Conservation (phyloP, 495 filamentous ascomycete species). For the Bathelium albidoporum region DNA sequence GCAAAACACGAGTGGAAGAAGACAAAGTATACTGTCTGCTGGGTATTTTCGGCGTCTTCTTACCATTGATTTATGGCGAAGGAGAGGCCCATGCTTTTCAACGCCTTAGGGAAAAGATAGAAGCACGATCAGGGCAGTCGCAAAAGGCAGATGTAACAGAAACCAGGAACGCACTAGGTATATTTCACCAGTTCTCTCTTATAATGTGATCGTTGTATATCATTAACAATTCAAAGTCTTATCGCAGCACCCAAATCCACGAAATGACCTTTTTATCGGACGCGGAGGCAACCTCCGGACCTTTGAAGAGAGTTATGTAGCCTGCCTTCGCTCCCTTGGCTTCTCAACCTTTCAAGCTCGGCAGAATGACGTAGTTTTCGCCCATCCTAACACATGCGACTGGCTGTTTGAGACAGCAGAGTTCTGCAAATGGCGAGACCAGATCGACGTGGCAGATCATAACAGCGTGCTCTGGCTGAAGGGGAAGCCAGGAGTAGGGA, state of each 20-base stretch:
- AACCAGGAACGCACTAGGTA: neutral
- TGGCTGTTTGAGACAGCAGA: neutral
- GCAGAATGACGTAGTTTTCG: neutral
- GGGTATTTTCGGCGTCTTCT: constrained; percentile 24
- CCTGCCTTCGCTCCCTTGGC: neutral
- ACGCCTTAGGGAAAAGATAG: constrained; percentile 22
- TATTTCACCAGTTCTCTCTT: neutral
- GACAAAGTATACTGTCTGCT: constrained; percentile 26
- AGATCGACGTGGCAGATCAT: neutral
- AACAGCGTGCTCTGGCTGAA: neutral
- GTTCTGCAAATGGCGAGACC: neutral
- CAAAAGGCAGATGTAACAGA: neutral
- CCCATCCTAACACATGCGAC: neutral
- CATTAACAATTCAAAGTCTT: neutral
- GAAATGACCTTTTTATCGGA: neutral
- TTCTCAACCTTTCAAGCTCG: neutral
- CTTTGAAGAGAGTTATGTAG: neutral
- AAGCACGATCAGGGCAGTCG: neutral
- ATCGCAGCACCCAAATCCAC: neutral
- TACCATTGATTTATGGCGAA: constrained; percentile 27
- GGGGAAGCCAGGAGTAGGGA: neutral
- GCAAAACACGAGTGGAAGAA: neutral
- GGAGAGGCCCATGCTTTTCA: constrained; percentile 18
- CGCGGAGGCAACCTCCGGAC: neutral
- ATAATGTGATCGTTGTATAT: neutral